Conservation (phyloP, 306 rosid species). For the Castanea sativa region DNA sequence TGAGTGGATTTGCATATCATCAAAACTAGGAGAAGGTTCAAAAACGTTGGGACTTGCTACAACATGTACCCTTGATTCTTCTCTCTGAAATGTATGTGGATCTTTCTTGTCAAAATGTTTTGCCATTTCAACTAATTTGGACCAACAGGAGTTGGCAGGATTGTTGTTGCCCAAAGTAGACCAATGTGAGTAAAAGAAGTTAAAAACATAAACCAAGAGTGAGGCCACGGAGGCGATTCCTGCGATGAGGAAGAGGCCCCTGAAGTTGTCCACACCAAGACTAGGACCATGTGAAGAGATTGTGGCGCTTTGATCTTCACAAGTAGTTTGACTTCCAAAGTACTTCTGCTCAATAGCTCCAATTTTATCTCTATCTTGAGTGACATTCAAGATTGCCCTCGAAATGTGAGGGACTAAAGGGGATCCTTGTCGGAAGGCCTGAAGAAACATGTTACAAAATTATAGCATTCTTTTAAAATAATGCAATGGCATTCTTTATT, state of each 20-base stretch:
- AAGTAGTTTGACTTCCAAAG: slow-evolving; percentile 1
- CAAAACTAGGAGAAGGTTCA: neutral
- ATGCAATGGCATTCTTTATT: too few relatives aligned
- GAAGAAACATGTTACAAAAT: neutral
- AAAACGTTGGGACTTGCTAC: neutral
- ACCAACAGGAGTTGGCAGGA: neutral
- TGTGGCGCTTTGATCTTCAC: slow-evolving; percentile 11
- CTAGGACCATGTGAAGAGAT: slow-evolving; percentile 12
- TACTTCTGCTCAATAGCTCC: slow-evolving; percentile 15
- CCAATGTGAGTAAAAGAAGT: neutral
- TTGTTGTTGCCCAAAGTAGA: neutral
- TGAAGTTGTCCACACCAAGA: slow-evolving; percentile 35
- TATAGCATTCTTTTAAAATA: neutral
- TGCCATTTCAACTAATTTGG: neutral
- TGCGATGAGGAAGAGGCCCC: slow-evolving; percentile 45
- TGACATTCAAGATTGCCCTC: slow-evolving; percentile 45
- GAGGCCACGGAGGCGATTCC: slow-evolving; percentile 18
- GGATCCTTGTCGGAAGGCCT: slow-evolving; percentile 49
- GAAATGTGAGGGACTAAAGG: slow-evolving; percentile 40
- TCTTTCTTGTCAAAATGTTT: slow-evolving; percentile 15
- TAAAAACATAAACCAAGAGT: neutral
- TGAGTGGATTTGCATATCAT: neutral
- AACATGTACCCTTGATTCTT: neutral
- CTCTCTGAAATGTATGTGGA: neutral
- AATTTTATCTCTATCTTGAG: slow-evolving; percentile 24